phyloP scores from a whole-genome alignment of 2,329 filamentous ascomycete genomes.

The Ascocoryne sarcoides region DNA sequence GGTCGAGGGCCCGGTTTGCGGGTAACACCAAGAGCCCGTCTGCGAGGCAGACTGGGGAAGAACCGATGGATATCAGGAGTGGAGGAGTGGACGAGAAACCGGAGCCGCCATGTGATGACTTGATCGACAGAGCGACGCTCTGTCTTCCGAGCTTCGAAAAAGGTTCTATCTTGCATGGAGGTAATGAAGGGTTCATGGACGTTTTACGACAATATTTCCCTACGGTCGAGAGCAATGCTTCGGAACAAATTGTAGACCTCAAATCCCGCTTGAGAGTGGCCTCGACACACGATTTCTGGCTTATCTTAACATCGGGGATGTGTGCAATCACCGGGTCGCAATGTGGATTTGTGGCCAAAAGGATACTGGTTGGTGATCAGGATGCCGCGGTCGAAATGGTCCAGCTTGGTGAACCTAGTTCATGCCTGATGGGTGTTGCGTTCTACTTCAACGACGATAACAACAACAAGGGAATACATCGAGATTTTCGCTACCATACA shows the following conservation, averaged over 20 bases:
- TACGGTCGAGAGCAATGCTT: slow-evolving; percentile 48
- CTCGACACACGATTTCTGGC: slow-evolving; percentile 55
- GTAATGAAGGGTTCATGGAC: slow-evolving; percentile 24
- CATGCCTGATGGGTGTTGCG: slow-evolving; percentile 55
- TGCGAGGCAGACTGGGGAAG: slow-evolving; percentile 9
- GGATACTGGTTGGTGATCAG: slow-evolving; percentile 50
- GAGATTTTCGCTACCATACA: slow-evolving; percentile 55
- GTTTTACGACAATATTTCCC: slow-evolving; percentile 30
- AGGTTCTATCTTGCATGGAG: slow-evolving; percentile 21
- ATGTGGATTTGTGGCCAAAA: slow-evolving; percentile 59
- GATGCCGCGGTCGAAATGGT: slow-evolving; percentile 50
- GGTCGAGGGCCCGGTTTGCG: slow-evolving; percentile 12
- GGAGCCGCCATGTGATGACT: slow-evolving; percentile 8
- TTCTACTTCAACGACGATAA: slow-evolving; percentile 57
- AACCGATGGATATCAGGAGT: slow-evolving; percentile 14
- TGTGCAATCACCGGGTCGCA: slow-evolving; percentile 55
- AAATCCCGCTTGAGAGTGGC: slow-evolving; percentile 46
- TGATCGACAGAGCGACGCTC: slow-evolving; percentile 22
- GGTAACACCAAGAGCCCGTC: slow-evolving; percentile 10
- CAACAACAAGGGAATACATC: slow-evolving; percentile 42
- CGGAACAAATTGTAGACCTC: slow-evolving; percentile 49
- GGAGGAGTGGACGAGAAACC: slow-evolving; percentile 6
- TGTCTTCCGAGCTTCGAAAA: slow-evolving; percentile 23
- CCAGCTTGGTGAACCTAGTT: slow-evolving; percentile 49
- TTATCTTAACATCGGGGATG: slow-evolving; percentile 52